These are phyloP conservation scores for Annona cherimola DNA, from an alignment of 164 flowering plant genomes.

Conservation along the genomic window DNA sequence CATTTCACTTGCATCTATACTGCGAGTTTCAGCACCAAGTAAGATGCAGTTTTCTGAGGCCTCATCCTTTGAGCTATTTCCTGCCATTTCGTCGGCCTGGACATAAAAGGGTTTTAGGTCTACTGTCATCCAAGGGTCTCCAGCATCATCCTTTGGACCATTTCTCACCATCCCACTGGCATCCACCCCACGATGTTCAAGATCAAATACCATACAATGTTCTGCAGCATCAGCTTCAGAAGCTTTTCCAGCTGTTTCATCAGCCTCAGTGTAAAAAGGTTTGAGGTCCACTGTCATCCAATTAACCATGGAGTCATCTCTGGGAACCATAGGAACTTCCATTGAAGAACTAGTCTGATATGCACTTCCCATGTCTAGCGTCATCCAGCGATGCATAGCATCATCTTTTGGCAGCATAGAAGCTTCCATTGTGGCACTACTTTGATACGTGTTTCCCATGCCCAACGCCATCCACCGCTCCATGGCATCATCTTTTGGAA, in stretches of 20 bases:
- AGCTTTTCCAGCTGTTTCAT: background rate
- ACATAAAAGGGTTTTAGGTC: background rate
- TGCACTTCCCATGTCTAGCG: background rate
- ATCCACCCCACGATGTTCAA: background rate
- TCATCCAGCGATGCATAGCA: background rate
- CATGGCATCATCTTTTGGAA: background rate
- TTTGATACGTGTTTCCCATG: background rate
- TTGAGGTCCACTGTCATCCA: background rate
- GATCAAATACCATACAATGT: background rate
- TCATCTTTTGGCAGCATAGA: background rate
- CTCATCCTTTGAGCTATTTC: background rate
- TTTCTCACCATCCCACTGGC: background rate
- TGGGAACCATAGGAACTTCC: background rate
- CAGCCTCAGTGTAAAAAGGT: background rate
- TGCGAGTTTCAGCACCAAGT: background rate
- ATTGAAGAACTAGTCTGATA: background rate
- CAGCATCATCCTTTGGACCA: background rate
- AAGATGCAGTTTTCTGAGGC: background rate
- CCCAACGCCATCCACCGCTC: background rate
- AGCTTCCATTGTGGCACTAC: background rate
- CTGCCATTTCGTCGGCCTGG: background rate
- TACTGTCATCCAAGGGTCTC: background rate
- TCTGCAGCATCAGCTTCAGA: background rate
- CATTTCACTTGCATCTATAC: background rate
- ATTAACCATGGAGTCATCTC: background rate